Evolutionary conservation across 441 rosid genomes (phyloP).

Genomic region (Erysimum cheiri): DNA sequence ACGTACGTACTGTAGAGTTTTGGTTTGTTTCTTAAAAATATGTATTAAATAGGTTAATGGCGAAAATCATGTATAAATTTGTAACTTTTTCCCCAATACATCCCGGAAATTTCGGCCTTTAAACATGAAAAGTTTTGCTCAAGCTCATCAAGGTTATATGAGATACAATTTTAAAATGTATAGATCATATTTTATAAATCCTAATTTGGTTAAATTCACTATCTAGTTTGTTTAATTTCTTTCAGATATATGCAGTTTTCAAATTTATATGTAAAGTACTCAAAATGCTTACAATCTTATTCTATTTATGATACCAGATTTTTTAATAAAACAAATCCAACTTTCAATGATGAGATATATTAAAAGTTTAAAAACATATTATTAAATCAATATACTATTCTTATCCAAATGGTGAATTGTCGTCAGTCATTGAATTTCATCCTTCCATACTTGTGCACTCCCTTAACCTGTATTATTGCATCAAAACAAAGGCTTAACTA

Average conservation of each 20-base stretch:
- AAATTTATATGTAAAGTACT: not conserved
- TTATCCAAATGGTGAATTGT: constrained; percentile 25
- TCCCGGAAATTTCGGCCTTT: not conserved
- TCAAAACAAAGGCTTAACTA: not conserved
- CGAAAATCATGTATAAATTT: not conserved
- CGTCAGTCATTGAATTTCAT: constrained; percentile 9
- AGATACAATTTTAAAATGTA: not conserved
- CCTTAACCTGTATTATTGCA: not conserved
- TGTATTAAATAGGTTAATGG: not conserved
- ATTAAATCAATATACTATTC: not conserved
- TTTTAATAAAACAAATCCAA: not conserved
- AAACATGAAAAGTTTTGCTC: not conserved
- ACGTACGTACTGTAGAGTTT: not conserved
- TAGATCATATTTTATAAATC: no score
- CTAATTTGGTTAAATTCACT: no score
- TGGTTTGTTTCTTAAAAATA: not conserved
- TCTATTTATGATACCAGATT: not conserved
- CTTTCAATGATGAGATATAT: not conserved
- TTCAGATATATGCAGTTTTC: not conserved
- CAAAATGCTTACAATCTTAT: not conserved
- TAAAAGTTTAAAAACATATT: no score
- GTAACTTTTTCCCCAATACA: not conserved
- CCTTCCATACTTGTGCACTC: constrained; percentile 1
- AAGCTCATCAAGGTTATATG: not conserved
- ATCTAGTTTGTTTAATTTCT: not conserved